phyloP scores from a whole-genome alignment of 1,139 yeast genomes.

The Yamadazyma friedrichii region DNA sequence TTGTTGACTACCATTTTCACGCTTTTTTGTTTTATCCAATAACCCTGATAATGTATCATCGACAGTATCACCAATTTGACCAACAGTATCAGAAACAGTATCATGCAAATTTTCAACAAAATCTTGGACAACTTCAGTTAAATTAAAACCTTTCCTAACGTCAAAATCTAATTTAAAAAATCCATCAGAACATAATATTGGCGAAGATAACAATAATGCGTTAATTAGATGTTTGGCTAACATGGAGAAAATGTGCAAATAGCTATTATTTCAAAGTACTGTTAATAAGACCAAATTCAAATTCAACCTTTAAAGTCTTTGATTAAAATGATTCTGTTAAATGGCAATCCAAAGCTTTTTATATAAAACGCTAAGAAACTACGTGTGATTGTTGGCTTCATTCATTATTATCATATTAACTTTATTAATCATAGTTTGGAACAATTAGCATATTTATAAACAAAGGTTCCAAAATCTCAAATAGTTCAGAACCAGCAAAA shows the following conservation, averaged over 20 bases:
- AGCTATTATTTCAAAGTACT: too few relatives aligned
- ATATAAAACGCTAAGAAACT: too few relatives aligned
- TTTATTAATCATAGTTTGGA: too few relatives aligned
- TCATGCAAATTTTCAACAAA: constrained; percentile 12
- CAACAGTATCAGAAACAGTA: not conserved
- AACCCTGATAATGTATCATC: constrained; percentile 5
- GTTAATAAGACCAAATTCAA: too few relatives aligned
- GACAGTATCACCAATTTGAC: constrained; percentile 2
- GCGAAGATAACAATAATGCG: constrained; percentile 13
- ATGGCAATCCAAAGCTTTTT: too few relatives aligned
- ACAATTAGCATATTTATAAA: too few relatives aligned
- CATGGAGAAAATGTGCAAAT: constrained; percentile 6
- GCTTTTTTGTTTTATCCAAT: constrained; percentile 3
- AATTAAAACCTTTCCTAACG: constrained; percentile 25
- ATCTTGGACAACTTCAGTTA: constrained; percentile 17
- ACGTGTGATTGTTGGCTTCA: too few relatives aligned
- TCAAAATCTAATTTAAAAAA: constrained; percentile 27
- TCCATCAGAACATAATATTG: constrained; percentile 20
- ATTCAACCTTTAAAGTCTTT: too few relatives aligned
- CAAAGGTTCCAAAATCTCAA: too few relatives aligned
- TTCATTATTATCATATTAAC: too few relatives aligned
- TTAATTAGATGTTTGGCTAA: constrained; percentile 17
- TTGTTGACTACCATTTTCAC: constrained; percentile 11
- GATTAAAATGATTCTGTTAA: too few relatives aligned
- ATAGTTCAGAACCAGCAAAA: too few relatives aligned